Conservation (phyloP, 768 basidiomycete species). For the Porpolomopsis calyptriformis region DNA sequence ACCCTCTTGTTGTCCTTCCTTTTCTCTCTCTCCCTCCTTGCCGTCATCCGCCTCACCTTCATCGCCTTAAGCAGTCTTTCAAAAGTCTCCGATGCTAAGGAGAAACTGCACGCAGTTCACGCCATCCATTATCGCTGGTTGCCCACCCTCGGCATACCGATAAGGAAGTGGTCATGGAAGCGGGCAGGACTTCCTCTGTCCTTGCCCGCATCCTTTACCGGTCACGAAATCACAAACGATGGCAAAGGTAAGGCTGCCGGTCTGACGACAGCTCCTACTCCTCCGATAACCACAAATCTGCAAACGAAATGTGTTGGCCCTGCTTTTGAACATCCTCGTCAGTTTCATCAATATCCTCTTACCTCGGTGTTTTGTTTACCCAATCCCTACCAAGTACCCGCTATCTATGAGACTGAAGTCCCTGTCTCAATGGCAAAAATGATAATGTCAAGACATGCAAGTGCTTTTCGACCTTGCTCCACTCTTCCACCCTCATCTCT, state of each 20-base stretch:
- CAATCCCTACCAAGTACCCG: constrained; percentile 24
- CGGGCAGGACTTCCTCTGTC: constrained; percentile 20
- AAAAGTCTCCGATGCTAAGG: constrained; percentile 10
- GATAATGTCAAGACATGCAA: constrained; percentile 43
- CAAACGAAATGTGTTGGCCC: constrained; percentile 15
- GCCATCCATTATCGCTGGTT: background rate
- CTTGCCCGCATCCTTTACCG: constrained; percentile 19
- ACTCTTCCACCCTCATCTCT: background rate
- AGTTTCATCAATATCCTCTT: constrained; percentile 4
- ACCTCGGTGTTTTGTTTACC: constrained; percentile 1
- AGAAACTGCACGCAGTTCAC: constrained; percentile 10
- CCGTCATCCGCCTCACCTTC: constrained; percentile 11
- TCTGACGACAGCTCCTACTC: background rate
- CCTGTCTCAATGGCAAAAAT: constrained; percentile 42
- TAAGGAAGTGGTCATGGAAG: constrained; percentile 15
- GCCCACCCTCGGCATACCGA: constrained; percentile 7
- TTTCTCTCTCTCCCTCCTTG: constrained; percentile 19
- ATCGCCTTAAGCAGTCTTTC: constrained; percentile 7
- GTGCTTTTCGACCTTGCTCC: constrained; percentile 10
- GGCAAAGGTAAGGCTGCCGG: background rate
- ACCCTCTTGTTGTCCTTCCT: constrained; percentile 19
- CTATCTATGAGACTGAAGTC: constrained; percentile 31
- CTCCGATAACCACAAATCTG: background rate
- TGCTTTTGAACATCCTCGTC: constrained; percentile 20
- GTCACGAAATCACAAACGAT: too few relatives aligned